Conservation (phyloP, 108 stramenopile species). For the Licmophora abbreviata region DNA sequence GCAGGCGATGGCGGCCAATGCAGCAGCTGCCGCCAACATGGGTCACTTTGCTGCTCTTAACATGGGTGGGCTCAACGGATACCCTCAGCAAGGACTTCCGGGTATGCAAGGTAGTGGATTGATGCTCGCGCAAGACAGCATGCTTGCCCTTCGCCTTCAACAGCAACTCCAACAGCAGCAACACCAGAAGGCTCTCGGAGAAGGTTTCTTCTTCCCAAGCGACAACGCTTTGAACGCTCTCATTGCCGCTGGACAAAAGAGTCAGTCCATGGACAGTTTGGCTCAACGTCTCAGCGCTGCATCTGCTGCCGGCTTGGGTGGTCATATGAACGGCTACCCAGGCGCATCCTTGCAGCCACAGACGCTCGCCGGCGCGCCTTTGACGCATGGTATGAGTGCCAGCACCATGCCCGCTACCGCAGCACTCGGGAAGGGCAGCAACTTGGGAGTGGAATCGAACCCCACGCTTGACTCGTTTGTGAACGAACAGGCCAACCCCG, state of each 20-base stretch:
- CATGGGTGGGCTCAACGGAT: constrained; percentile 19
- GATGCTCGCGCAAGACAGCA: constrained; percentile 7
- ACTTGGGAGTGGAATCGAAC: too few species aligned
- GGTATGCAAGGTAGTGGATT: constrained; percentile 6
- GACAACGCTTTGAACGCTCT: background rate
- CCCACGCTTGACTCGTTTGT: too few species aligned
- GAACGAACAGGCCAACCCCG: too few species aligned
- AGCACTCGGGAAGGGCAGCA: too few species aligned
- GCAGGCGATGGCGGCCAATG: constrained; percentile 15
- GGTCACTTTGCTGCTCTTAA: constrained; percentile 20
- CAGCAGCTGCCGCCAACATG: constrained; percentile 12
- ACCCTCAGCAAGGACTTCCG: constrained; percentile 2
- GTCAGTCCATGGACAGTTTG: background rate
- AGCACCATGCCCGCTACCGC: too few species aligned
- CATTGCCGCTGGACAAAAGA: constrained; percentile 1
- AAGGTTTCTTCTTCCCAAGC: background rate
- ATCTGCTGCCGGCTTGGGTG: constrained; percentile 6
- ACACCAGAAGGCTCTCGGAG: background rate
- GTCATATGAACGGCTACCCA: too few species aligned
- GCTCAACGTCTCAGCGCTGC: background rate
- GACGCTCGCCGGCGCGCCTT: too few species aligned
- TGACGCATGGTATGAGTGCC: too few species aligned
- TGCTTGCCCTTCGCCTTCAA: constrained; percentile 8
- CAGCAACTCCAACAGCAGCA: constrained; percentile 2
- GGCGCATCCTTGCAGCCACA: too few species aligned